Conservation (phyloP, 2,329 filamentous ascomycete genomes). For the Xylaria digitata region DNA sequence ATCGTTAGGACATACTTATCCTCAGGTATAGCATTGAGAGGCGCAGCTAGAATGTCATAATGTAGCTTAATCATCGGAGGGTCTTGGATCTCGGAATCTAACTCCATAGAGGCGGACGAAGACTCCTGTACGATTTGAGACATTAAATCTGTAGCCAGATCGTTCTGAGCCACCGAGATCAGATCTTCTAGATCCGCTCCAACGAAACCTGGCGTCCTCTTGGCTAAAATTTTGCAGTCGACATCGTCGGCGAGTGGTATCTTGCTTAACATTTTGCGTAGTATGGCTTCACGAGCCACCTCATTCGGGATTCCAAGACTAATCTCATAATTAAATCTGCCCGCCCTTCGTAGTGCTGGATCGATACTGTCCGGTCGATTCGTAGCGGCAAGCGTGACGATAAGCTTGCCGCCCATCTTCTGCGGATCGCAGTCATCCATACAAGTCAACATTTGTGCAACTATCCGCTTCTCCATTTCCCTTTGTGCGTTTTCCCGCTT, state of each 20-base stretch:
- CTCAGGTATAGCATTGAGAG: slow-evolving; percentile 39
- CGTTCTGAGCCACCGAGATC: slow-evolving; percentile 59
- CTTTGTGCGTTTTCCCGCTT: slow-evolving; percentile 85
- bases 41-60: slow-evolving; percentile 41
- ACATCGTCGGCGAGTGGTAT: slow-evolving; percentile 75
- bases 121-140: slow-evolving; percentile 43
- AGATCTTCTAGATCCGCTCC: slow-evolving; percentile 84
- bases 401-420: slow-evolving; percentile 76
- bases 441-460: slow-evolving; percentile 83
- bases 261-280: slow-evolving; percentile 76
- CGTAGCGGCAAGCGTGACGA: slow-evolving; percentile 91
- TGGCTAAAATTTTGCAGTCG: slow-evolving; percentile 79
- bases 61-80: slow-evolving; percentile 36
- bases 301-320: slow-evolving; percentile 90
- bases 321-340: slow-evolving; percentile 84
- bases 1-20: slow-evolving; percentile 55
- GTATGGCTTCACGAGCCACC: slow-evolving; percentile 78
- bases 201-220: slow-evolving; percentile 90
- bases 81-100: slow-evolving; percentile 38
- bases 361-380: slow-evolving; percentile 90
- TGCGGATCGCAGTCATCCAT: slow-evolving; percentile 84
- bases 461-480: slow-evolving; percentile 90
- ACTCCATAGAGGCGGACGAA: slow-evolving; percentile 41
- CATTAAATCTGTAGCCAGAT: slow-evolving; percentile 49
- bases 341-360: slow-evolving; percentile 77